phyloP scores from a whole-genome alignment of 2,329 filamentous ascomycete genomes.

The Emericellopsis atlantica region DNA sequence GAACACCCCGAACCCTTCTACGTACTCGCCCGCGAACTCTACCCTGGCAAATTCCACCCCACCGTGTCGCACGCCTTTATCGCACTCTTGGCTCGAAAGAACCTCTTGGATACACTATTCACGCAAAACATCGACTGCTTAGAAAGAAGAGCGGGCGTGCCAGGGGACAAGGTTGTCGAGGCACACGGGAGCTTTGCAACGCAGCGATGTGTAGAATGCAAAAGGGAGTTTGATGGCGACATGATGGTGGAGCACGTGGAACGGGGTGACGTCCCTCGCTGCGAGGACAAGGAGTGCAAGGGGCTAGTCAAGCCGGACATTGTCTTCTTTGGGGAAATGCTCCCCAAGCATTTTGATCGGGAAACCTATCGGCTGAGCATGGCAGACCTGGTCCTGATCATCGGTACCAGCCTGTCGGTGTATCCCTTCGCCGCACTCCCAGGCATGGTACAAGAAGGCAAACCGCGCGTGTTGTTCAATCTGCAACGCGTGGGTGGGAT shows the following conservation, averaged over 20 bases:
- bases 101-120: slow-evolving; percentile 71
- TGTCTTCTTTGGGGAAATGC: slow-evolving; percentile 76
- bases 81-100: slow-evolving; percentile 66
- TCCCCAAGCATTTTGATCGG: slow-evolving; percentile 27
- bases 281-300: slow-evolving; percentile 46
- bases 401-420: slow-evolving; percentile 81
- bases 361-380: slow-evolving; percentile 31
- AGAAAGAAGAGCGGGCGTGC: slow-evolving; percentile 77
- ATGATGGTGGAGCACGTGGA: slow-evolving; percentile 60
- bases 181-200: slow-evolving; percentile 91
- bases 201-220: slow-evolving; percentile 87
- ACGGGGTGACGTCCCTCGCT: slow-evolving; percentile 57
- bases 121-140: slow-evolving; percentile 98
- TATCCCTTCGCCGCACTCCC: slow-evolving; percentile 83
- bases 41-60: slow-evolving; percentile 78
- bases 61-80: slow-evolving; percentile 89
- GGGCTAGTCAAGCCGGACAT: slow-evolving; percentile 90
- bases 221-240: slow-evolving; percentile 55
- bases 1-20: slow-evolving; percentile 84
- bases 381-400: slow-evolving; percentile 70
- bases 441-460: slow-evolving; percentile 41
- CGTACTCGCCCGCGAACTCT: slow-evolving; percentile 78
- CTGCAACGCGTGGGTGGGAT: slow-evolving; percentile 70
- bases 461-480: slow-evolving; percentile 79
- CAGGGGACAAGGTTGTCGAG: slow-evolving; percentile 70